Evolutionary conservation across 2,329 filamentous ascomycete species (phyloP), one percentile per base, ranked within the genome.

Genomic region (Calonectria honghensis): DNA sequence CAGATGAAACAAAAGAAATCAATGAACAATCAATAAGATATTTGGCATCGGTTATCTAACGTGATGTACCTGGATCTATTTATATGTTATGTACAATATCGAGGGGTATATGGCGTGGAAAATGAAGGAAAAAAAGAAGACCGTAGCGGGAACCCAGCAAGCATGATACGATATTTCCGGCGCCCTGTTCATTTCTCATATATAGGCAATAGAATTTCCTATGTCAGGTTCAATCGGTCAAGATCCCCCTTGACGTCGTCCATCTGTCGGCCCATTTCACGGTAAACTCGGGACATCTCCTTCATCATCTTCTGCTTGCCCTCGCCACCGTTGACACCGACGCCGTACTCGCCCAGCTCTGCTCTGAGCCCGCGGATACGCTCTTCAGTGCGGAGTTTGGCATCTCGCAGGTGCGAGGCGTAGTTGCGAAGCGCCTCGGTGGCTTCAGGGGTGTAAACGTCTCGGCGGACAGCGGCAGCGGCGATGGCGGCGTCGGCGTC

Each of bases 201-300:
- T 52, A 41, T 65, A 27, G 10, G 29, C 31, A 31, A 32, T 41
- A 5, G 2, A 6, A 45, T 24, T 7, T 24, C 35, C 80, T 57
- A 82, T 52, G 75, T 71, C 31, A 80, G 65, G 24, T 82, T 77
- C 45, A 88, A 74, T 64, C 85, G 81, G 13, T 83, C 82, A 64
- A 92, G 75, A 74, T 92, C 90, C 4, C 80, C 84, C 73, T 84
- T 85, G 0, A 90, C 87, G 59, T 91, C 90, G 13, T 87, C 84
- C 70, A 91, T 81, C 79, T 90, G 85, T 73, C 83, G 82, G 35
- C 84, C 85, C 86, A 91, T 88, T 71, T 91, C 88, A 3, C 84
- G 81, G 79, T 89, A 89, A 10, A 88, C 86, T 69, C 86, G 84
- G 4, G 88, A 90, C 86, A 91, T 88, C 80, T 91, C 90, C 70